These are phyloP conservation scores for Claviceps fusiformis DNA, from an alignment of 2,329 filamentous ascomycete species.

Conservation along the genomic window DNA sequence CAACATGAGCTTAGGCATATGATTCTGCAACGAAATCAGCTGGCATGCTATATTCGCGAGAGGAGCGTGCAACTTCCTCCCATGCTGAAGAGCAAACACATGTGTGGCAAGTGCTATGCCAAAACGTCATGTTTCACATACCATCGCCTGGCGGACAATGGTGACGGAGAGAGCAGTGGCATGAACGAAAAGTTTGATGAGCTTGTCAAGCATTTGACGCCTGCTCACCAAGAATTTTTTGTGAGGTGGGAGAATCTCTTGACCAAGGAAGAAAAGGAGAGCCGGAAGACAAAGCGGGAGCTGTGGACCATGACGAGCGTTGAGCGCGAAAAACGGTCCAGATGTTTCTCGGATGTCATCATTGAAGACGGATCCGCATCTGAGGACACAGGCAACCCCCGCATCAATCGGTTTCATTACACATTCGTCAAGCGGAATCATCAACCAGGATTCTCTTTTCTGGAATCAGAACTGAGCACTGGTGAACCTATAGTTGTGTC, in stretches of 20 bases:
- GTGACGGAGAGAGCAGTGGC: slow-evolving; percentile 67
- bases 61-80: slow-evolving; percentile 66
- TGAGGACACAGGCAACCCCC: slow-evolving; percentile 56
- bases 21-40: slow-evolving; percentile 87
- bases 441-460: slow-evolving; percentile 59
- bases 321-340: slow-evolving; percentile 75
- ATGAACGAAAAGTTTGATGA: slow-evolving; percentile 73
- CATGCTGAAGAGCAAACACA: slow-evolving; percentile 70
- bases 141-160: slow-evolving; percentile 78
- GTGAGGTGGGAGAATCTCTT: slow-evolving; percentile 86
- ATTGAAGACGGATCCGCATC: slow-evolving; percentile 64
- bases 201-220: slow-evolving; percentile 62
- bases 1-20: slow-evolving; percentile 85
- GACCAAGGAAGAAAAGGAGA: slow-evolving; percentile 87
- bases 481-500: slow-evolving; percentile 95
- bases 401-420: slow-evolving; percentile 87
- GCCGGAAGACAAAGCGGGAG: slow-evolving; percentile 74
- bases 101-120: slow-evolving; percentile 80
- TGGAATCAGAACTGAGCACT: slow-evolving; percentile 74
- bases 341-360: slow-evolving; percentile 80
- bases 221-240: slow-evolving; percentile 70
- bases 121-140: slow-evolving; percentile 87
- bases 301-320: slow-evolving; percentile 91
- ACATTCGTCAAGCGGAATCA: slow-evolving; percentile 61
- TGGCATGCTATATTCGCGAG: slow-evolving; percentile 75